phyloP scores from a whole-genome alignment of 306 rosid genomes.

The Macrotyloma uniflorum region DNA sequence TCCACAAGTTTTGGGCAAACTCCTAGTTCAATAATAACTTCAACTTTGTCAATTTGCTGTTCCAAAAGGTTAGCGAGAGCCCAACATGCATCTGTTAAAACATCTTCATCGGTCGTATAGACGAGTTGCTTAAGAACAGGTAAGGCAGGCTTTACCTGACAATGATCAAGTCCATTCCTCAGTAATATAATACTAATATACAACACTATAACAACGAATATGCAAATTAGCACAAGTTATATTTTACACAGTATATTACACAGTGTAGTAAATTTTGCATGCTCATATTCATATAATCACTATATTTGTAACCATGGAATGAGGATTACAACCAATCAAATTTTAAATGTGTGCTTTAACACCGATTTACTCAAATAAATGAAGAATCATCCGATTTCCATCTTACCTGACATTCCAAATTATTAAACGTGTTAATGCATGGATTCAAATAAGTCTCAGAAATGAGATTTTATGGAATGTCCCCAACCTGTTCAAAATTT shows the following conservation, averaged over 20 bases:
- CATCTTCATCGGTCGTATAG: constrained; percentile 61
- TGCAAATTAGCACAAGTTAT: not conserved
- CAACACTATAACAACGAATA: not conserved
- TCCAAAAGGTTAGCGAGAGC: constrained; percentile 73
- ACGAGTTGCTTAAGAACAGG: constrained; percentile 61
- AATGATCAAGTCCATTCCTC: constrained; percentile 1
- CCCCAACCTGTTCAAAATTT: constrained; percentile 60
- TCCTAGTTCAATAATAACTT: constrained; percentile 67
- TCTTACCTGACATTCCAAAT: too few relatives aligned
- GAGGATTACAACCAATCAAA: too few relatives aligned
- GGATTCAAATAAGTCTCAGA: not conserved
- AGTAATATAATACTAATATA: not conserved
- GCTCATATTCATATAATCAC: too few relatives aligned
- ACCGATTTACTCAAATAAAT: too few relatives aligned
- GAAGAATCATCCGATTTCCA: too few relatives aligned
- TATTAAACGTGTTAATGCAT: not conserved
- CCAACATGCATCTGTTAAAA: constrained; percentile 69
- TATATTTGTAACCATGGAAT: too few relatives aligned
- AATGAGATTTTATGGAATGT: not conserved
- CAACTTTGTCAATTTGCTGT: constrained; percentile 59
- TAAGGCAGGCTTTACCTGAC: constrained; percentile 68
- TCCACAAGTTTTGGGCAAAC: constrained; percentile 45
- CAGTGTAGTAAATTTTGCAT: too few relatives aligned
- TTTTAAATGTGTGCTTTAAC: too few relatives aligned
- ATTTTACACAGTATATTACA: too few relatives aligned